phyloP scores from a whole-genome alignment of 2,329 filamentous ascomycete species.

The Verticillium dahliae region DNA sequence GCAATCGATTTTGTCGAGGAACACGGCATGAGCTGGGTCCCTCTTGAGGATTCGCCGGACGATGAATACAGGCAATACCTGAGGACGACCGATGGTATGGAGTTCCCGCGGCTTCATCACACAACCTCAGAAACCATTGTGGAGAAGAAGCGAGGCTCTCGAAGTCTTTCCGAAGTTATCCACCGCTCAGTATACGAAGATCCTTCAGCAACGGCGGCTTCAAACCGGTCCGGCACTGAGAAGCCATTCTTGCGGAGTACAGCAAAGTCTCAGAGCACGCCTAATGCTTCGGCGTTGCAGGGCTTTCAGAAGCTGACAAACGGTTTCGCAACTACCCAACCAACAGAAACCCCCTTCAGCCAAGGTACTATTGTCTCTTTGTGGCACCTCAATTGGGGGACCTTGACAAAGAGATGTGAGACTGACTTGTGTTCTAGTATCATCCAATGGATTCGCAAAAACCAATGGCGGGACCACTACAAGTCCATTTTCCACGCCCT shows the following conservation, averaged over 20 bases:
- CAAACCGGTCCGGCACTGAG: background rate
- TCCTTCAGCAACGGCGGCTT: background rate
- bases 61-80: slow-evolving; percentile 32
- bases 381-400: background rate
- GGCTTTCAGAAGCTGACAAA: background rate
- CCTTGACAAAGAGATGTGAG: background rate
- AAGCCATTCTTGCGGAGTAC: background rate
- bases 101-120: slow-evolving; percentile 45
- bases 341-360: background rate
- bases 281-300: background rate
- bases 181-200: slow-evolving; percentile 47
- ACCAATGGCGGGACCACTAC: background rate
- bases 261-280: slow-evolving; percentile 2
- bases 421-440: background rate
- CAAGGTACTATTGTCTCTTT: background rate
- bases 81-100: slow-evolving; percentile 33
- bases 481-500: background rate
- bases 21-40: slow-evolving; percentile 47
- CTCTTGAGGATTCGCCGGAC: slow-evolving; percentile 24
- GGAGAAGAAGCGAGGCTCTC: slow-evolving; percentile 50
- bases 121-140: slow-evolving; percentile 50
- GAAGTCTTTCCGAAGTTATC: slow-evolving; percentile 47
- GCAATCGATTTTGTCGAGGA: slow-evolving; percentile 58
- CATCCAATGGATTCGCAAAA: background rate
- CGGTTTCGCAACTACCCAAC: background rate